Evolutionary conservation across 2,329 filamentous ascomycete genomes (phyloP).

Genomic region (Ophiostoma novo-ulmi): DNA sequence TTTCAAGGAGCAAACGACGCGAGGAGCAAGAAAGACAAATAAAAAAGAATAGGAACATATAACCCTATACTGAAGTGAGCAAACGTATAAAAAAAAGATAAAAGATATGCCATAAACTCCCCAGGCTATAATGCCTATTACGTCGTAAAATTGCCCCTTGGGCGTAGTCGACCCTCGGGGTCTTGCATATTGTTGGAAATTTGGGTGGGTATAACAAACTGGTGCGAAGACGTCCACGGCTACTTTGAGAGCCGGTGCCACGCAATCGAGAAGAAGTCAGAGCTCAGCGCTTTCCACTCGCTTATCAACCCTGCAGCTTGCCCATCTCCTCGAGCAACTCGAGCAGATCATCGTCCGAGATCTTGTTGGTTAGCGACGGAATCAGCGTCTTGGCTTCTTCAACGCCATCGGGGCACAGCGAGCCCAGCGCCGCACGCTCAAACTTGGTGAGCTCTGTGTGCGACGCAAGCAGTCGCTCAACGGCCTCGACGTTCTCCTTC

Average conservation of each 20-base stretch:
- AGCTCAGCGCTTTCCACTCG: too few species aligned
- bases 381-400: constrained; percentile 97
- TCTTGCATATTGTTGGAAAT: background rate
- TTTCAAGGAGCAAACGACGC: too few species aligned
- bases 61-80: background rate
- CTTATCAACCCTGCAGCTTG: constrained; percentile 54
- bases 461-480: constrained; percentile 76
- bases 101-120: background rate
- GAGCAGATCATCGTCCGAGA: constrained; percentile 81
- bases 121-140: background rate
- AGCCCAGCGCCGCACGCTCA: constrained; percentile 87
- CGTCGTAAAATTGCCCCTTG: background rate
- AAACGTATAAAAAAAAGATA: background rate
- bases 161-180: background rate
- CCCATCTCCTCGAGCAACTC: constrained; percentile 85
- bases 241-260: background rate
- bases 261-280: background rate
- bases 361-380: constrained; percentile 82
- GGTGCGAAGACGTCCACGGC: background rate
- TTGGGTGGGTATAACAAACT: background rate
- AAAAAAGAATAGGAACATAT: background rate
- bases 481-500: constrained; percentile 90
- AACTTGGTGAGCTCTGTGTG: constrained; percentile 82
- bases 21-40: background rate
- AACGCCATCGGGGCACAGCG: constrained; percentile 82